Base-by-base conservation (phyloP, 2,329 filamentous ascomycete genomes). In the Ramularia endophylla region DNA sequence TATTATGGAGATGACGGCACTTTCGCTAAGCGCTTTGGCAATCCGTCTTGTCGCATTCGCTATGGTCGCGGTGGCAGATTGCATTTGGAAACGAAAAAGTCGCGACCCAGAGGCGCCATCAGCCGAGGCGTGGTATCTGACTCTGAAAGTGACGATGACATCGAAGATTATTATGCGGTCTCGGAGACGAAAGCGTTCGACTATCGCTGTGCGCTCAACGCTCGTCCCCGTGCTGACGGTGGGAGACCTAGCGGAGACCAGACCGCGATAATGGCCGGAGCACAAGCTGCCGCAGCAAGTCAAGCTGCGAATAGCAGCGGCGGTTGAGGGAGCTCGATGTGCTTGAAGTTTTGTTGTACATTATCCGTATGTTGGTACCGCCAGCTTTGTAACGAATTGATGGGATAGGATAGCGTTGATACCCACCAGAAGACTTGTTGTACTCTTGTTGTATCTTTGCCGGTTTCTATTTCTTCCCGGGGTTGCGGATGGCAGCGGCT, bases 1-100 rank as follows among this genome's bases (percentile, higher is more conserved):
- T 37, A 41, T n/a, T 36, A 33, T n/a, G 38, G 44, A n/a, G 38
- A 47, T 15, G 38, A 37, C 31, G 42, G 39, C 46, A 39, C 34
- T 29, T 50, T 43, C 39, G 46, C 46, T 18, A 52, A 45, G 41
- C 50, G 43, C 34, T 46, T 36, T 39, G 37, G 31, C 19, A 41
- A 65, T 20, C 82, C 84, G 40, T 81, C 83, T 12, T 95, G 85
- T 71, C 81, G 90, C 52, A 80, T 88, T 50, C 83, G 92, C 44
- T 80, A 88, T 41, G 90, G 90, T 40, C 83, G 90, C 53, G 75
- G 89, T 48, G 87, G 88, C 49, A 81, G 90, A 28, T 65, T 94
- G 52, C 87, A 88, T 77, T 87, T 97, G 52, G 92, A 97, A 65
- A 82, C 54, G 43, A 51, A 57, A 22, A 57, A 56, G 36, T 48